These are phyloP conservation scores for Clarireedia sp. DNA, from an alignment of 2,329 filamentous ascomycete genomes.

Conservation along the genomic window DNA sequence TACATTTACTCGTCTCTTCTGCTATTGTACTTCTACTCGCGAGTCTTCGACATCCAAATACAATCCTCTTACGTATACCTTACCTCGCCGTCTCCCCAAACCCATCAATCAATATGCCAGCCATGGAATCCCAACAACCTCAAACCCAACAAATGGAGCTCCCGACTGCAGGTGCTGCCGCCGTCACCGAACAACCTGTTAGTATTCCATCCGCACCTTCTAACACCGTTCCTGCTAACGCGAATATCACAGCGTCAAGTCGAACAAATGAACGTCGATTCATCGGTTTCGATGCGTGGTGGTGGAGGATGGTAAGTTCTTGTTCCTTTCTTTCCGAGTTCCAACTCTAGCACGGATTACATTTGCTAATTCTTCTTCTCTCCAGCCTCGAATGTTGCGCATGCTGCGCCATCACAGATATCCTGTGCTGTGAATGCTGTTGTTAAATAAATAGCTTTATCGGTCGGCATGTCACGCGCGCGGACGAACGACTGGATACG, in stretches of 20 bases:
- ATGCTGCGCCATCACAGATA: slow-evolving; percentile 7
- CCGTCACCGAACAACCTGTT: slow-evolving; percentile 9
- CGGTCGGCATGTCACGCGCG: not conserved
- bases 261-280: slow-evolving; percentile 4
- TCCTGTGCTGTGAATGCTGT: slow-evolving; percentile 6
- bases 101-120: slow-evolving; percentile 4
- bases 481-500: not conserved
- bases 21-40: no score
- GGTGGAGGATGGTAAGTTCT: slow-evolving; percentile 6
- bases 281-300: slow-evolving; percentile 1
- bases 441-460: not conserved
- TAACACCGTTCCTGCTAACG: not conserved
- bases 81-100: not conserved
- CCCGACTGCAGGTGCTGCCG: not conserved
- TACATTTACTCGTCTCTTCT: no score
- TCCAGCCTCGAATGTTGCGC: slow-evolving; percentile 4
- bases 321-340: not conserved
- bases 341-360: not conserved
- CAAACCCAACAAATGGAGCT: slow-evolving; percentile 10
- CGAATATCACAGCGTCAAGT: slow-evolving; percentile 1
- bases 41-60: not conserved
- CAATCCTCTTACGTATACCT: not conserved
- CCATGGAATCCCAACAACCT: slow-evolving; percentile 8
- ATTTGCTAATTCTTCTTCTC: not conserved
- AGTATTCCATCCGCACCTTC: not conserved